phyloP scores from a whole-genome alignment of 257 asterid genomes.

The Asclepias syriaca region DNA sequence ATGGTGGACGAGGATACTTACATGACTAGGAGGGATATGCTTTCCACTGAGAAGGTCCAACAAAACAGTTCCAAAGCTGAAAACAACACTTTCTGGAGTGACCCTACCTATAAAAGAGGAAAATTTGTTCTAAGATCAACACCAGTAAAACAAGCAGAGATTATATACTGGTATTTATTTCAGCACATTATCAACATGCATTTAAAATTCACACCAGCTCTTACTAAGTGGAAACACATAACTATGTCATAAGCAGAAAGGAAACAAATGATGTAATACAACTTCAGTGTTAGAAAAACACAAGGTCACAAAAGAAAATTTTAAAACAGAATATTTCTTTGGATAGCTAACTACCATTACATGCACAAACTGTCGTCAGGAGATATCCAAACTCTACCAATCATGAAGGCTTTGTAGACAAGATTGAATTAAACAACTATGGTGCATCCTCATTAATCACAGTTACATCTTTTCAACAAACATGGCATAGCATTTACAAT shows the following conservation, averaged over 20 bases:
- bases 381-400: not conserved
- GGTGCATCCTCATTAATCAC: not conserved
- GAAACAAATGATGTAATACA: not conserved
- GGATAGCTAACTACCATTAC: not conserved
- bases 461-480: not conserved
- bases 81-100: constrained; percentile 94
- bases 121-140: not conserved
- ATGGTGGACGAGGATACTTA: constrained; percentile 27
- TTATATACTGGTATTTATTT: not conserved
- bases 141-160: not conserved
- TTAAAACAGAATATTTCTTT: not conserved
- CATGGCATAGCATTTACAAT: not conserved
- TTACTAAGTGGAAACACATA: not conserved
- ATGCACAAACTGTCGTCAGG: not conserved
- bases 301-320: not conserved
- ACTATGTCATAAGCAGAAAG: not conserved
- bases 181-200: not conserved
- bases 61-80: constrained; percentile 98
- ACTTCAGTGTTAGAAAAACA: not conserved
- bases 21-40: constrained; percentile 98
- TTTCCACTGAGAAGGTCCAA: constrained; percentile 99
- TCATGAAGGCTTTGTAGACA: not conserved
- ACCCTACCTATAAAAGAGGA: constrained; percentile 76
- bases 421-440: not conserved
- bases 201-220: not conserved